These are phyloP conservation scores for Phoma sp. DNA, from an alignment of 2,329 filamentous ascomycete genomes.

Conservation along the genomic window DNA sequence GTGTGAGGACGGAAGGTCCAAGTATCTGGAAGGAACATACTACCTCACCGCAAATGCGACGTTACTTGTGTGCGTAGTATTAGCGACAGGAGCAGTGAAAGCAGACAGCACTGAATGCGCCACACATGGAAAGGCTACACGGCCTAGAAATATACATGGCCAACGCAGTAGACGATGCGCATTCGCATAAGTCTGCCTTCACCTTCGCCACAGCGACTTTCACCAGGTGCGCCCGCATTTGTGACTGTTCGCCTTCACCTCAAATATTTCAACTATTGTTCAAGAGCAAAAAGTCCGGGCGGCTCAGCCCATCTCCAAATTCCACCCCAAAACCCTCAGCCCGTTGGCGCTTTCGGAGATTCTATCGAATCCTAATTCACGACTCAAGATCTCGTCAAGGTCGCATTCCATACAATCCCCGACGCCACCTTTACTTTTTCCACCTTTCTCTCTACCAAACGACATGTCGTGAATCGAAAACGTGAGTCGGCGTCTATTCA, in stretches of 20 bases:
- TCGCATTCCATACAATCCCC: too few relatives aligned
- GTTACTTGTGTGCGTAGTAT: neutral
- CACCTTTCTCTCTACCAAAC: neutral
- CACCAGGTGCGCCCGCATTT: neutral
- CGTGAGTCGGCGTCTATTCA: neutral
- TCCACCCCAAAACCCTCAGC: neutral
- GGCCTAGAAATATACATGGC: neutral
- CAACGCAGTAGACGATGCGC: neutral
- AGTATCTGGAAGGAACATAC: neutral
- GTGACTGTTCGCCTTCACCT: slow-evolving; percentile 20
- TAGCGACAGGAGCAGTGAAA: slow-evolving; percentile 1
- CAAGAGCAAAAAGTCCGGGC: neutral
- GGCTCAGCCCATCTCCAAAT: neutral
- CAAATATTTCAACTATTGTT: neutral
- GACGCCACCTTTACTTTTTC: neutral
- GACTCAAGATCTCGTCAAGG: neutral
- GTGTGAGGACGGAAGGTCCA: neutral
- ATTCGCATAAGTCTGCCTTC: slow-evolving; percentile 12
- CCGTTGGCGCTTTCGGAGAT: neutral
- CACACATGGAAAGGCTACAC: neutral
- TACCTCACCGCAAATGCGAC: neutral
- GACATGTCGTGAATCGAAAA: neutral
- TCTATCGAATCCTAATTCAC: neutral
- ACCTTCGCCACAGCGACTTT: slow-evolving; percentile 3
- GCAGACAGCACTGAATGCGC: neutral